Percentiles rank a stretch among this genome's conserved stretches.
Conservation (phyloP, 257 asterid genomes). For the Solanum arcanum region DNA sequence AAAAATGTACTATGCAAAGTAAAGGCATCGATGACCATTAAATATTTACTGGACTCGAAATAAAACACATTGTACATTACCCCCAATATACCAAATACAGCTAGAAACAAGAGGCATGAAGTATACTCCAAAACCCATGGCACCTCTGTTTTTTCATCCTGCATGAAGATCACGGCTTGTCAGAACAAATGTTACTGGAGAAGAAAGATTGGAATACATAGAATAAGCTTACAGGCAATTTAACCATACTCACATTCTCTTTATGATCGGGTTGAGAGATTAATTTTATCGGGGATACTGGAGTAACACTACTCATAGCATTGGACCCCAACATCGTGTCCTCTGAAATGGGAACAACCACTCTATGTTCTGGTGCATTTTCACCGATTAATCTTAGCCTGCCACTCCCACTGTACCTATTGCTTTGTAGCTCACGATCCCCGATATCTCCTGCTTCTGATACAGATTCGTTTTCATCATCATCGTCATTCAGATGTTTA, state of each 20-base stretch:
- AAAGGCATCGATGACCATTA: background rate
- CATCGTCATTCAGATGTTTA: conserved; percentile 19
- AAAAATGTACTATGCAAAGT: background rate
- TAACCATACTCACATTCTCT: conserved; percentile 24
- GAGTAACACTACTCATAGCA: background rate
- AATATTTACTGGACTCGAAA: background rate
- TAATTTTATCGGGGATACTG: conserved; percentile 3
- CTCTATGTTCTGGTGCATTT: conserved; percentile 21
- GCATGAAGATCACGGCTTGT: conserved; percentile 4
- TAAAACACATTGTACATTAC: conserved; percentile 13
- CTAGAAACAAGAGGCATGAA: conserved; percentile 49
- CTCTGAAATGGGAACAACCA: conserved; percentile 34
- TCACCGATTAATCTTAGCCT: conserved; percentile 34
- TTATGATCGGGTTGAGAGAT: conserved; percentile 18
- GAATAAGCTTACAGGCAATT: background rate
- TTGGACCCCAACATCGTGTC: conserved; percentile 3
- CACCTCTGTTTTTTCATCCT: conserved; percentile 26
- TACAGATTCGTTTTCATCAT: conserved; percentile 36
- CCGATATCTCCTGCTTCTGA: conserved; percentile 98
- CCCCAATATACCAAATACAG: conserved; percentile 68
- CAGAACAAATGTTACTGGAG: background rate
- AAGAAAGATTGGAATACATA: background rate
- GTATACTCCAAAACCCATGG: conserved; percentile 40
- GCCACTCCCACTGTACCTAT: conserved; percentile 37
- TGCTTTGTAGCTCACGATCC: conserved; percentile 57